phyloP scores from a whole-genome alignment of 2,329 filamentous ascomycete species.

The Sordariomycetes sp. region DNA sequence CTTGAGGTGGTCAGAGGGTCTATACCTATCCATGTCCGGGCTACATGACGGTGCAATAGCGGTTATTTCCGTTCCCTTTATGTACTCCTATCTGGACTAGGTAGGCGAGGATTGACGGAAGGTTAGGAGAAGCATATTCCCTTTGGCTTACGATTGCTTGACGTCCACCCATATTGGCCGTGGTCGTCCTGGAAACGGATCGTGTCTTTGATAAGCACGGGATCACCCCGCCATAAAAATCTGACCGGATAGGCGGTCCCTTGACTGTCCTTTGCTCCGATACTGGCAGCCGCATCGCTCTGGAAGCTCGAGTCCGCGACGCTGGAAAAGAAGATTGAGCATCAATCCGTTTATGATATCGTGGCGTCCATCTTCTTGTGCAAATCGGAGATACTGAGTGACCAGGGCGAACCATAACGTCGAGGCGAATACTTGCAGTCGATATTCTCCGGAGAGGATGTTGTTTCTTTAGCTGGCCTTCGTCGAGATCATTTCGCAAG shows the following conservation, averaged over 20 bases:
- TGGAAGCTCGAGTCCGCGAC: neutral
- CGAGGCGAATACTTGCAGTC: slow-evolving; percentile 1
- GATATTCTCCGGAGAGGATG: neutral
- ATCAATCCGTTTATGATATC: neutral
- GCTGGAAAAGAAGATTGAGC: neutral
- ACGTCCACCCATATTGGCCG: neutral
- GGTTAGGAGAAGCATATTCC: neutral
- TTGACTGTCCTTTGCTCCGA: neutral
- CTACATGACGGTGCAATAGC: neutral
- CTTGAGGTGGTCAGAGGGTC: neutral
- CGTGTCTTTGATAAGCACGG: neutral
- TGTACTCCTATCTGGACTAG: neutral
- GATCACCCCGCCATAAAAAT: neutral
- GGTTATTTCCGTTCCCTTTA: neutral
- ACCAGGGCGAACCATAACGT: neutral
- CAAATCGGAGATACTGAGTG: neutral
- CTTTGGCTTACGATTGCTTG: neutral
- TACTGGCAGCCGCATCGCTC: neutral
- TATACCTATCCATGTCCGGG: neutral
- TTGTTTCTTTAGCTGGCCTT: neutral
- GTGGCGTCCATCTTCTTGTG: neutral
- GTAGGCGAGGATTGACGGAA: neutral
- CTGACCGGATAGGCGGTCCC: neutral
- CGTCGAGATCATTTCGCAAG: neutral
- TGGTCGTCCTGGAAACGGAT: neutral